Conservation (phyloP, 768 basidiomycete genomes). For the Sarcodon sp. region DNA sequence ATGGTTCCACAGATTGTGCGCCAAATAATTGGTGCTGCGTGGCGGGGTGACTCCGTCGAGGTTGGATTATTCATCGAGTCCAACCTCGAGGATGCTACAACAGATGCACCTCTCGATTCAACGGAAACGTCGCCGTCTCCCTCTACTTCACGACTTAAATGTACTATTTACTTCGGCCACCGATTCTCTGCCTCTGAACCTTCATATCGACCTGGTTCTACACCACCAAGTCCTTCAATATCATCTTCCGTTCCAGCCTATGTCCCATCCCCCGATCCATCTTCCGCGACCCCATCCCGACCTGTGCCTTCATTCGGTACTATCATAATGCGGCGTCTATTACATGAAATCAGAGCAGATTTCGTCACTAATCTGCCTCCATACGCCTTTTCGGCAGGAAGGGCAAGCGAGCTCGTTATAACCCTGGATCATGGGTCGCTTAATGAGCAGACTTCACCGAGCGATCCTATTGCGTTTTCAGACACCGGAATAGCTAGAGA, state of each 20-base stretch:
- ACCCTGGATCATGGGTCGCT: conserved; percentile 42
- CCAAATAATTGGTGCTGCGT: conserved; percentile 64
- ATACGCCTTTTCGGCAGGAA: conserved; percentile 27
- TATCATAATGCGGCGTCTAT: conserved; percentile 44
- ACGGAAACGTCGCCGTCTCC: conserved; percentile 2
- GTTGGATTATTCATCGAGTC: conserved; percentile 57
- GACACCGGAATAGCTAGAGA: conserved; percentile 47
- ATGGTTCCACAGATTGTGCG: conserved; percentile 52
- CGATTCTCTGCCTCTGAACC: conserved; percentile 20
- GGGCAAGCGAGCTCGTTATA: conserved; percentile 55
- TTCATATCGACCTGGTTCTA: neutral
- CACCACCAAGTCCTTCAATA: neutral
- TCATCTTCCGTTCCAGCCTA: neutral
- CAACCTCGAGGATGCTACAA: neutral
- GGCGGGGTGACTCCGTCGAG: conserved; percentile 71
- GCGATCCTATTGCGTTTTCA: conserved; percentile 29
- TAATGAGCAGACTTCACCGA: conserved; percentile 20
- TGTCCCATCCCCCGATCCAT: neutral
- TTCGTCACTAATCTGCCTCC: conserved; percentile 25
- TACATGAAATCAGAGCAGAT: conserved; percentile 44
- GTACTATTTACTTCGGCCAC: conserved; percentile 46
- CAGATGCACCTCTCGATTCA: neutral
- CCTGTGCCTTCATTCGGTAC: conserved; percentile 30
- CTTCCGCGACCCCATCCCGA: conserved; percentile 15
- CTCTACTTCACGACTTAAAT: conserved; percentile 26